A percentile compares a stretch with the other conserved stretches of the same genome.
Conservation (phyloP, 1,284 basidiomycete genomes). For the Fomitiporia mediterranea region DNA sequence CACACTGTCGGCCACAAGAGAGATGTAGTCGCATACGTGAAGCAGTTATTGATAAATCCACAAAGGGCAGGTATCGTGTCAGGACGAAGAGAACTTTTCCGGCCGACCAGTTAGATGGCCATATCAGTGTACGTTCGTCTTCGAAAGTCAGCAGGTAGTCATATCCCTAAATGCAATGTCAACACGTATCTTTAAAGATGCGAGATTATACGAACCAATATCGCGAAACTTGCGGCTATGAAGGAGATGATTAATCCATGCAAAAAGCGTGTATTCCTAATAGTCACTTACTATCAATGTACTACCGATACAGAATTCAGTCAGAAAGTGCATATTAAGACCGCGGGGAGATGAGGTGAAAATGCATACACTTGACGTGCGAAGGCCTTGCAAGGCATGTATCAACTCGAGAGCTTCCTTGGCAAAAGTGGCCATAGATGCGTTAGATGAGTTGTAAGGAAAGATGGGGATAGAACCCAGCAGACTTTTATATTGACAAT, state of each 20-base stretch:
- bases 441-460: not conserved
- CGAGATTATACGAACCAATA: not conserved
- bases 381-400: conserved; percentile 4
- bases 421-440: not conserved
- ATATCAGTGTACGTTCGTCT: conserved; percentile 5
- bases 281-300: not conserved
- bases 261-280: not conserved
- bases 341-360: not conserved
- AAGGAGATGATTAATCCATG: not conserved
- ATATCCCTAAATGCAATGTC: not conserved
- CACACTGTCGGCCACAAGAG: not conserved
- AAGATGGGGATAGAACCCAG: not conserved
- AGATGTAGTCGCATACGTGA: not conserved
- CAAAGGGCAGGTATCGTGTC: conserved; percentile 9
- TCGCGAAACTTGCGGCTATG: not conserved
- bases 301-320: not conserved
- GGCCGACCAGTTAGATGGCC: not conserved
- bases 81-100: conserved; percentile 3
- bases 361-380: not conserved
- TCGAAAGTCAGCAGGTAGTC: conserved; percentile 9
- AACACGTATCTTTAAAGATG: not conserved
- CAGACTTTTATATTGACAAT: no score
- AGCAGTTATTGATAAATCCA: conserved; percentile 3
- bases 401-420: not conserved
- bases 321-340: not conserved